phyloP scores from a whole-genome alignment of 495 filamentous ascomycete genomes.

The Penicillium daleae region DNA sequence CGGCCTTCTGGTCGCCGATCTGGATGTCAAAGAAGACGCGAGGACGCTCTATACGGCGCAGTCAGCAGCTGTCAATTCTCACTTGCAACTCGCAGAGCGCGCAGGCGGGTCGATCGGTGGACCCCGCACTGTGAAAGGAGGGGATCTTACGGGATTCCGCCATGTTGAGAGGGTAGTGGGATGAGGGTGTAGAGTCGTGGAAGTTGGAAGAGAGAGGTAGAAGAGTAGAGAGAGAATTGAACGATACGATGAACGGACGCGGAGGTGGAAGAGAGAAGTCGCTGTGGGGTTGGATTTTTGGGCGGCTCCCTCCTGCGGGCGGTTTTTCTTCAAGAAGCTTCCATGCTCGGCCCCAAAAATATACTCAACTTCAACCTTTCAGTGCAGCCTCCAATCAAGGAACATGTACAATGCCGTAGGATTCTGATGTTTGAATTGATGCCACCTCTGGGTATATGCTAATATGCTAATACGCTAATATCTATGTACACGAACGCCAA shows the following conservation, averaged over 20 bases:
- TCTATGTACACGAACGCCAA: slow-evolving; percentile 16
- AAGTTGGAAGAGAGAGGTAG: slow-evolving; percentile 6
- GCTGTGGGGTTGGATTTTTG: slow-evolving; percentile 11
- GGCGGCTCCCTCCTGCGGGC: slow-evolving; percentile 19
- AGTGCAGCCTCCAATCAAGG: not conserved
- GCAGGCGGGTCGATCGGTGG: slow-evolving; percentile 27
- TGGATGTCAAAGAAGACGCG: slow-evolving; percentile 90
- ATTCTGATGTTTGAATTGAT: slow-evolving; percentile 3
- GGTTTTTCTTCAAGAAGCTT: slow-evolving; percentile 49
- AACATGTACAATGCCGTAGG: too few species aligned
- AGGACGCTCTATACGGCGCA: slow-evolving; percentile 52
- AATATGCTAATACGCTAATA: slow-evolving; percentile 13
- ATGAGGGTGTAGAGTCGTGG: slow-evolving; percentile 2
- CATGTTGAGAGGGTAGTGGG: slow-evolving; percentile 34
- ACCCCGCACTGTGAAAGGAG: slow-evolving; percentile 38
- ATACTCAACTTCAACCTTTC: not conserved
- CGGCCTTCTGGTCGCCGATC: slow-evolving; percentile 69
- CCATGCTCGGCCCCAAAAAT: slow-evolving; percentile 33
- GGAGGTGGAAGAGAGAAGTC: slow-evolving; percentile 16
- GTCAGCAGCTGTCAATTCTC: slow-evolving; percentile 26
- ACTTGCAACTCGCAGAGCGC: slow-evolving; percentile 8
- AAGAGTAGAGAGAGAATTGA: slow-evolving; percentile 12
- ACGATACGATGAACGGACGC: slow-evolving; percentile 5
- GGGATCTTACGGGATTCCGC: slow-evolving; percentile 42
- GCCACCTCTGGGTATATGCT: slow-evolving; percentile 19